Evolutionary conservation across 1,284 basidiomycete species (phyloP).

Genomic region (Ceratobasidium sp.): DNA sequence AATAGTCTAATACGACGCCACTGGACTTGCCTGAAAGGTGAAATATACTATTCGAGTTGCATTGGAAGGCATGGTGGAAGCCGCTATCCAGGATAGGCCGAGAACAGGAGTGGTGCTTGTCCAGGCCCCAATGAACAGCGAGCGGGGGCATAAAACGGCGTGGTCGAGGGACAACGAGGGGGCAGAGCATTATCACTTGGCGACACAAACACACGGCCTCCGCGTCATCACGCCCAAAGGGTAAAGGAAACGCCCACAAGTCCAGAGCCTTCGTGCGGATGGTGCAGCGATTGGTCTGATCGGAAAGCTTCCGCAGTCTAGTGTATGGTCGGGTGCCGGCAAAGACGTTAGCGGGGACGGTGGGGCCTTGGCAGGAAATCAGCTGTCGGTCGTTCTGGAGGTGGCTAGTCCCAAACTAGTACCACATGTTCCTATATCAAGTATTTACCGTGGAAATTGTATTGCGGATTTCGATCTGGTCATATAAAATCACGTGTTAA

Average conservation of each 20-base stretch:
- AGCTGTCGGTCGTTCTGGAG: neutral
- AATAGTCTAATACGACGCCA: neutral
- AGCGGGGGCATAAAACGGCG: neutral
- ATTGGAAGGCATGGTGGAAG: constrained; percentile 1
- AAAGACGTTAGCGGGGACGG: neutral
- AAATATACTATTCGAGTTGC: constrained; percentile 32
- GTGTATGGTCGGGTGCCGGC: neutral
- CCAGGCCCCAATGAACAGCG: too few relatives aligned
- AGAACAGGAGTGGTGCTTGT: neutral
- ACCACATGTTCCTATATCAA: neutral
- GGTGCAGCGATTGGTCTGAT: neutral
- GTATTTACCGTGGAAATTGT: neutral
- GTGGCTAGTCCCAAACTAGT: neutral
- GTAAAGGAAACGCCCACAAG: neutral
- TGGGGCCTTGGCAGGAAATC: neutral
- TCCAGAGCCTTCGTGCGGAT: neutral
- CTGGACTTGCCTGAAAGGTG: constrained; percentile 21
- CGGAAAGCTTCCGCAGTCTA: neutral
- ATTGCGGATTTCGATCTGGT: neutral
- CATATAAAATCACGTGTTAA: too few relatives aligned
- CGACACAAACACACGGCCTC: neutral
- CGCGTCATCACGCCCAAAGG: constrained; percentile 1
- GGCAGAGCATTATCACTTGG: neutral
- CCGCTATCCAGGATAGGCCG: too few relatives aligned
- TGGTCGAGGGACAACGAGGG: neutral